Percentiles rank a stretch among this genome's conserved stretches.
These are phyloP conservation scores for Barnettozyma sucrosica DNA, from an alignment of 805 yeast genomes.

Conservation along the genomic window DNA sequence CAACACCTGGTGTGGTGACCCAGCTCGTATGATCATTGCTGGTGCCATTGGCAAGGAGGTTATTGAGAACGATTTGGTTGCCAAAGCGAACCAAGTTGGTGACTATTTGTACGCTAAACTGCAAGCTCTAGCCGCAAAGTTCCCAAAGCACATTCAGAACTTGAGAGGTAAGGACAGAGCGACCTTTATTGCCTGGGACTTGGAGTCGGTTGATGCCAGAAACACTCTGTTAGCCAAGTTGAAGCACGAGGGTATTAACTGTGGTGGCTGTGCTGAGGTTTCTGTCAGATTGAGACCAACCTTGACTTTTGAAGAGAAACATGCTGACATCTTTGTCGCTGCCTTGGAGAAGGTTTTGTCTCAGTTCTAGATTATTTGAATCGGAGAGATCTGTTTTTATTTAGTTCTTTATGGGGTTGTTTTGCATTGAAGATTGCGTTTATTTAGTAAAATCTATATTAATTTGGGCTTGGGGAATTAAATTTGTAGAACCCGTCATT, in stretches of 20 bases:
- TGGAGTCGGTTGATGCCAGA: constrained; percentile 48
- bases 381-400: not conserved
- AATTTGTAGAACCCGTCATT: not conserved
- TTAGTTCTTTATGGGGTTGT: not conserved
- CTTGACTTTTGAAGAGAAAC: constrained; percentile 71
- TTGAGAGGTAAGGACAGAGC: constrained; percentile 73
- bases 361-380: constrained; percentile 16
- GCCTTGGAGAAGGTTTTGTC: constrained; percentile 33
- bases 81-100: constrained; percentile 57
- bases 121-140: constrained; percentile 43
- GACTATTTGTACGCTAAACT: constrained; percentile 56
- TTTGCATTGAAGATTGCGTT: not conserved
- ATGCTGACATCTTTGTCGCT: constrained; percentile 60
- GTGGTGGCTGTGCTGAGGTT: constrained; percentile 80
- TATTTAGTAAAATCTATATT: not conserved
- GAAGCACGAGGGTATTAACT: constrained; percentile 64
- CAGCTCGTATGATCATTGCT: constrained; percentile 71
- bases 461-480: not conserved
- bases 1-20: constrained; percentile 94
- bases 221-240: constrained; percentile 54
- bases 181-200: constrained; percentile 80
- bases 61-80: constrained; percentile 50
- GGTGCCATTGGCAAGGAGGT: constrained; percentile 68
- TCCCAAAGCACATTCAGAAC: constrained; percentile 47
- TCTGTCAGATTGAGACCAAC: constrained; percentile 81